Conservation (phyloP, 345 rosid genomes). For the Syzygium grande region DNA sequence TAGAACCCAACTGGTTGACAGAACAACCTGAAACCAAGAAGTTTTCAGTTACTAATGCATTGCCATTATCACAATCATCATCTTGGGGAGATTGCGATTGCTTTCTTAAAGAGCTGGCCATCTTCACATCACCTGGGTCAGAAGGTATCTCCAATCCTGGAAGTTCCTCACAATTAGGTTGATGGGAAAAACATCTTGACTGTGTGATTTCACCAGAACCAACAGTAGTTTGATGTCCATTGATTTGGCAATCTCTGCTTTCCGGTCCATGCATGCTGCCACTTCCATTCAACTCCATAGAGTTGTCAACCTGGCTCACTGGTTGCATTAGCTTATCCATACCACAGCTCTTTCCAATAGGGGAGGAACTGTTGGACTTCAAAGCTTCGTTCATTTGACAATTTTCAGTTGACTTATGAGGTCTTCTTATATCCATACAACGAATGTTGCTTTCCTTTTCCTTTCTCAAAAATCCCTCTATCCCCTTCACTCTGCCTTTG, state of each 20-base stretch:
- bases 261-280: not conserved
- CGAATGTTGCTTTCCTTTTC: slow-evolving; percentile 13
- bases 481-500: slow-evolving; percentile 16
- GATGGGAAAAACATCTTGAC: not conserved
- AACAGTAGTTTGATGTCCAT: not conserved
- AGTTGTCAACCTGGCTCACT: not conserved
- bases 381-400: not conserved
- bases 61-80: not conserved
- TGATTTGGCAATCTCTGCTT: not conserved
- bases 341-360: not conserved
- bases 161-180: not conserved
- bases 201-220: not conserved
- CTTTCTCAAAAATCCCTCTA: slow-evolving; percentile 11
- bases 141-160: not conserved
- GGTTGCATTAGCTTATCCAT: not conserved
- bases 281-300: not conserved
- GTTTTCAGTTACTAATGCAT: not conserved
- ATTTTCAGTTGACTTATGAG: not conserved
- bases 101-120: not conserved
- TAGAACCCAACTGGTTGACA: not conserved
- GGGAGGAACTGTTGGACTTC: not conserved
- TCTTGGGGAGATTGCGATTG: not conserved
- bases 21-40: not conserved
- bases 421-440: slow-evolving; percentile 16
- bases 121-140: not conserved